Evolutionary conservation across 441 rosid genomes (phyloP).

Genomic region (Aleurites moluccanus): DNA sequence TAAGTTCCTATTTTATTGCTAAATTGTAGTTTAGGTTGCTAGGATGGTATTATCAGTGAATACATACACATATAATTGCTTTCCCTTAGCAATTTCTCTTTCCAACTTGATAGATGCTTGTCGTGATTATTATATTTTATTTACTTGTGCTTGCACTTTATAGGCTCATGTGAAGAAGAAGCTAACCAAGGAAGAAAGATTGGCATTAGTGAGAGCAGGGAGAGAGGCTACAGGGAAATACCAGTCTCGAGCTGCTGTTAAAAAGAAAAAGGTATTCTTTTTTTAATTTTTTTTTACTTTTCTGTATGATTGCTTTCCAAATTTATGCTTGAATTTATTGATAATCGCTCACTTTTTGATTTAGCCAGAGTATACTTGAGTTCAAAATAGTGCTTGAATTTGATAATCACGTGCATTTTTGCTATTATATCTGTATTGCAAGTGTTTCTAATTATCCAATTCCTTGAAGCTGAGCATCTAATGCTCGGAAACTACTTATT

Average conservation of each 20-base stretch:
- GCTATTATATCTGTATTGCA: background rate
- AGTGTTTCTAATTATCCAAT: background rate
- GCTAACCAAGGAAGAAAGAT: slow-evolving; percentile 75
- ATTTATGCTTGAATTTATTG: no score
- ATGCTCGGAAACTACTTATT: background rate
- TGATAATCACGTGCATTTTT: background rate
- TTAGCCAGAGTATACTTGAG: no score
- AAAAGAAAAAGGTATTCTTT: slow-evolving; percentile 69
- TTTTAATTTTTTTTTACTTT: background rate
- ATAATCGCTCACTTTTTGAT: no score
- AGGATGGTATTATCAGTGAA: background rate
- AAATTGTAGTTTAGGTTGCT: slow-evolving; percentile 1
- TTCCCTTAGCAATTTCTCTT: background rate
- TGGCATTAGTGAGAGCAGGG: slow-evolving; percentile 77
- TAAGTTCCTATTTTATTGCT: slow-evolving; percentile 39
- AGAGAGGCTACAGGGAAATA: slow-evolving; percentile 81
- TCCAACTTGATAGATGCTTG: background rate
- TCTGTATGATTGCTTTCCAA: background rate
- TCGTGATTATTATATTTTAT: background rate
- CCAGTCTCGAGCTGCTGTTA: slow-evolving; percentile 64
- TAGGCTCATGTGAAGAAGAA: slow-evolving; percentile 81
- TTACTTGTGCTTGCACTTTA: slow-evolving; percentile 9
- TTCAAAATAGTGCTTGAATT: background rate
- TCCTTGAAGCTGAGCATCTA: background rate
- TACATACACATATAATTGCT: background rate